Conservation (phyloP, 75 land plant species). For the Isoetes taiwanensis region DNA sequence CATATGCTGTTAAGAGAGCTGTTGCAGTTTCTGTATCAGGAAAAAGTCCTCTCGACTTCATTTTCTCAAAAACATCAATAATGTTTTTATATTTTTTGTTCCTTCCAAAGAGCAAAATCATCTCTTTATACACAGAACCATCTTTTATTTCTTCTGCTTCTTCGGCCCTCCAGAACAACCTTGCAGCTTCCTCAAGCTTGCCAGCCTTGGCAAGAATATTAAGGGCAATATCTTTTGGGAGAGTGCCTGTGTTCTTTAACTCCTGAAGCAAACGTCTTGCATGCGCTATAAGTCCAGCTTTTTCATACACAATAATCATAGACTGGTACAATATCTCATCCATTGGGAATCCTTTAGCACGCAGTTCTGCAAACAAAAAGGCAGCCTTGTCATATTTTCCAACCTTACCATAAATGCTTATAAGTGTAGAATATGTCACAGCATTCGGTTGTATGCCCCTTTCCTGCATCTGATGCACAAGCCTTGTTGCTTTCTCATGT, state of each 20-base stretch:
- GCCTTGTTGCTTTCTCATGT: constrained; percentile 63
- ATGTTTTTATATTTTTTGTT: constrained; percentile 42
- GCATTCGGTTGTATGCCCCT: constrained; percentile 67
- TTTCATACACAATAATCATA: constrained; percentile 78
- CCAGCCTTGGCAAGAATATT: constrained; percentile 75
- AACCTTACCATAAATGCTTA: constrained; percentile 68
- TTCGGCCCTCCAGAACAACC: constrained; percentile 55
- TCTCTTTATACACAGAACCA: constrained; percentile 38
- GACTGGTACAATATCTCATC: constrained; percentile 86
- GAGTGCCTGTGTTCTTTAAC: constrained; percentile 42
- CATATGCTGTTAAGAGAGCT: constrained; percentile 51
- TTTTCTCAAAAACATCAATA: constrained; percentile 67
- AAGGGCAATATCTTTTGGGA: constrained; percentile 53
- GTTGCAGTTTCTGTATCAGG: constrained; percentile 61
- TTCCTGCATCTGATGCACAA: constrained; percentile 64
- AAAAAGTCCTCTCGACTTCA: constrained; percentile 49
- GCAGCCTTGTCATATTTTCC: constrained; percentile 80
- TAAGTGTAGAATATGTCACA: constrained; percentile 70
- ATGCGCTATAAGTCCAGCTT: constrained; percentile 69
- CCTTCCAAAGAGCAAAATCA: constrained; percentile 51
- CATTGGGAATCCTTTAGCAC: constrained; percentile 54
- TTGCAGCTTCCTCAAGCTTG: constrained; percentile 74
- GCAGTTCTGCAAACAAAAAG: constrained; percentile 59
- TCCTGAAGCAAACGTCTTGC: constrained; percentile 75
- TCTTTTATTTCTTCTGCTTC: constrained; percentile 62